phyloP scores from a whole-genome alignment of 306 rosid genomes.

The Medicago arabica region DNA sequence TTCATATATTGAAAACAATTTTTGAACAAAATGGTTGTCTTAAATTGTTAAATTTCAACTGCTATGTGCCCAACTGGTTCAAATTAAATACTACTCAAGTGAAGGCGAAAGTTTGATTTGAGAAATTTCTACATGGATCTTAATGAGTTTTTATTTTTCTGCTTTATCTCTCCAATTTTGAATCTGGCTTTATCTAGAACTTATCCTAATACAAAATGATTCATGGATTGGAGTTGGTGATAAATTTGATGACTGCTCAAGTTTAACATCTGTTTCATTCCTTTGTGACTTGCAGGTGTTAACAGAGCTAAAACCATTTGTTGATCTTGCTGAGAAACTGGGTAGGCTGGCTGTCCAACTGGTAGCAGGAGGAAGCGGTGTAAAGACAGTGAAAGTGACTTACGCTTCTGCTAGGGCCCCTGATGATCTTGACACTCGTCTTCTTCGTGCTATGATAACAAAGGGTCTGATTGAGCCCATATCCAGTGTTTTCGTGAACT shows the following conservation, averaged over 20 bases:
- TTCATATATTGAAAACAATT: constrained; percentile 6
- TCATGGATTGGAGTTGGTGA: constrained; percentile 18
- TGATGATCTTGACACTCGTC: constrained; percentile 96
- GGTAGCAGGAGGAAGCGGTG: constrained; percentile 98
- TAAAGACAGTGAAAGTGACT: constrained; percentile 85
- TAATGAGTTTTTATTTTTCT: constrained; percentile 1
- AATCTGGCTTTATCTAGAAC: constrained; percentile 2
- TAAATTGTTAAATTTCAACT: constrained; percentile 3
- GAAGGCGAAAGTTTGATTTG: constrained; percentile 19
- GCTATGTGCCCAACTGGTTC: not conserved
- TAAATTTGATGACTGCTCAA: not conserved
- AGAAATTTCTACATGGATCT: constrained; percentile 11
- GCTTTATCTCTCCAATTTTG: not conserved
- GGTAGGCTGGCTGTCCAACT: constrained; percentile 96
- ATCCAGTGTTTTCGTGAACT: constrained; percentile 84
- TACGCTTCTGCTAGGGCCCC: constrained; percentile 92
- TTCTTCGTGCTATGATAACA: constrained; percentile 97
- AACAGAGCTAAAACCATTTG: constrained; percentile 85
- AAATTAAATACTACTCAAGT: not conserved
- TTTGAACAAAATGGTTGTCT: constrained; percentile 9
- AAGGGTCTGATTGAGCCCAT: constrained; percentile 98
- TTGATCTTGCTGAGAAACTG: constrained; percentile 89
- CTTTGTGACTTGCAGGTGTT: constrained; percentile 62
- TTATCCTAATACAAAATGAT: not conserved
- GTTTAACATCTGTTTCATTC: constrained; percentile 27